These are phyloP conservation scores for Linnemannia hyalina DNA, from an alignment of 192 early-diverging fungal genomes.

Conservation along the genomic window DNA sequence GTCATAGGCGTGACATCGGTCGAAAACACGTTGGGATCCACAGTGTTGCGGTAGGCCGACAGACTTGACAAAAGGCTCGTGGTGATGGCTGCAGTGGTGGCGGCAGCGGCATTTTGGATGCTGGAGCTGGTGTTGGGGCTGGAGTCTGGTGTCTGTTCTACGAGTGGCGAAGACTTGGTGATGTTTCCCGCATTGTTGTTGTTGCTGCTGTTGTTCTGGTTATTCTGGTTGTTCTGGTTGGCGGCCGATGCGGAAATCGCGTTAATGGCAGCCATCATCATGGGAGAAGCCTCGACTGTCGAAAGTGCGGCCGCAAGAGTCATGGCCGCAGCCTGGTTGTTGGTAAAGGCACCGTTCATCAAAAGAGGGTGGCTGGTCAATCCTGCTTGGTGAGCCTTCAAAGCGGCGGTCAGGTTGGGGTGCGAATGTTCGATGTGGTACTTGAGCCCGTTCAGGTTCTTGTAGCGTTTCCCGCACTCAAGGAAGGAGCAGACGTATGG, in stretches of 20 bases:
- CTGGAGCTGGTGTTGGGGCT: constrained; percentile 36
- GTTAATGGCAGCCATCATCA: constrained; percentile 53
- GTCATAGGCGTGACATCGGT: constrained; percentile 54
- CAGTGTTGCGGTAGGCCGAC: constrained; percentile 21
- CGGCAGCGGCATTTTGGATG: neutral
- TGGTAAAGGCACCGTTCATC: constrained; percentile 59
- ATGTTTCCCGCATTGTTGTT: neutral
- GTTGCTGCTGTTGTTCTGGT: neutral
- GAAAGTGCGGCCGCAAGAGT: constrained; percentile 67
- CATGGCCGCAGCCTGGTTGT: constrained; percentile 57
- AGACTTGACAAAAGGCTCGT: neutral
- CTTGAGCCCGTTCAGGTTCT: constrained; percentile 96
- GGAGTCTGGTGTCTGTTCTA: constrained; percentile 44
- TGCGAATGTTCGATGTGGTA: constrained; percentile 96
- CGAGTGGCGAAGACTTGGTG: constrained; percentile 12
- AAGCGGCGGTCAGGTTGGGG: constrained; percentile 58
- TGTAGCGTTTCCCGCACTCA: constrained; percentile 94
- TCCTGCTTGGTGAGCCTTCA: constrained; percentile 41
- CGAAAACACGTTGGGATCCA: constrained; percentile 30
- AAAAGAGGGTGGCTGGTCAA: constrained; percentile 36
- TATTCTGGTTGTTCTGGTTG: constrained; percentile 19
- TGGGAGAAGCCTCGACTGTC: constrained; percentile 56
- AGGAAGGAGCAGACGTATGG: constrained; percentile 83
- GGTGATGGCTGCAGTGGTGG: neutral
- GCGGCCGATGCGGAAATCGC: constrained; percentile 43